Conservation (phyloP, 805 yeast genomes). For the Starmerella gropengiesseri region DNA sequence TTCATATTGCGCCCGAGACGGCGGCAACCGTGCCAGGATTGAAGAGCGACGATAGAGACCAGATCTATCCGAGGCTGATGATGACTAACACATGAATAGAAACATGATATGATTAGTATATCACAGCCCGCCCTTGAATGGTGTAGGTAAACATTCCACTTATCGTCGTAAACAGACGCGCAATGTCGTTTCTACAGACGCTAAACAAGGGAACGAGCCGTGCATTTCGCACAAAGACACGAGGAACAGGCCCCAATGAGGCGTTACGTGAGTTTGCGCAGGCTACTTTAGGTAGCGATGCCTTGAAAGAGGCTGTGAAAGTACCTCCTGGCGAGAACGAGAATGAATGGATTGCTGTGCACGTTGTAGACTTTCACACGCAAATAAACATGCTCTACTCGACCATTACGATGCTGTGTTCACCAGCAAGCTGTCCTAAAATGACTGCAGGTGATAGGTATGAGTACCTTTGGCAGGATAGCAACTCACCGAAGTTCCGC, state of each 20-base stretch:
- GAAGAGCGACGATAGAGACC: no score
- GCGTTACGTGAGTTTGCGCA: slow-evolving; percentile 78
- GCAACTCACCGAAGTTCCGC: slow-evolving; percentile 36
- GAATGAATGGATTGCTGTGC: slow-evolving; percentile 94
- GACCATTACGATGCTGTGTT: slow-evolving; percentile 89
- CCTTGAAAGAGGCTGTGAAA: slow-evolving; percentile 83
- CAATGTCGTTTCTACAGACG: slow-evolving; percentile 25
- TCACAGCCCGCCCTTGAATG: no score
- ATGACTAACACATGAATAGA: no score
- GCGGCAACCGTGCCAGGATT: no score
- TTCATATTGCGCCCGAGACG: no score
- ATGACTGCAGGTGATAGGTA: slow-evolving; percentile 98
- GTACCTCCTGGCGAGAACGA: slow-evolving; percentile 85
- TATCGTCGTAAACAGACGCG: neutral
- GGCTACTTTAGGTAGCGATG: slow-evolving; percentile 86
- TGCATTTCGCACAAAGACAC: slow-evolving; percentile 30
- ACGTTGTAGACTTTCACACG: slow-evolving; percentile 93
- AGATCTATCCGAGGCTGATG: no score
- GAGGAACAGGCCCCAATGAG: slow-evolving; percentile 25
- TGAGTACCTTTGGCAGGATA: slow-evolving; percentile 93
- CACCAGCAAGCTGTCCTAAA: slow-evolving; percentile 86
- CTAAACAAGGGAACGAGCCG: slow-evolving; percentile 27
- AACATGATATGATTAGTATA: no score
- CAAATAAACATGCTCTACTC: slow-evolving; percentile 96
- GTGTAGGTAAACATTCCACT: slow-evolving; percentile 1